These are phyloP conservation scores for Grosmannia clavigera DNA, from an alignment of 2,329 filamentous ascomycete genomes.

Conservation along the genomic window DNA sequence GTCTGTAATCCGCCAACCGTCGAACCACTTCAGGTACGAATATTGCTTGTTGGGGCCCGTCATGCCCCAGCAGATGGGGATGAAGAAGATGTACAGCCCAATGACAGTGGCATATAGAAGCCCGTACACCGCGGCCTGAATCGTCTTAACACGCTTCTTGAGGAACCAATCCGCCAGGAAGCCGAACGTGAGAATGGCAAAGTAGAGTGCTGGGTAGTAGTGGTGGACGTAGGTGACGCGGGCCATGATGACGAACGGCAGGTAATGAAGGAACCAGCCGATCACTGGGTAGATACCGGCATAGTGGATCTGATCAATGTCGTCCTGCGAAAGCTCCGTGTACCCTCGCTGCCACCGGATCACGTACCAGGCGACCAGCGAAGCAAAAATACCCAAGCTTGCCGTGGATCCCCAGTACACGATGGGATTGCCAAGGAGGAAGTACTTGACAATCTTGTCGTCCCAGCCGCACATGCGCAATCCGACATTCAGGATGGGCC, in stretches of 20 bases:
- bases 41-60: slow-evolving; percentile 72
- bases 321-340: slow-evolving; percentile 61
- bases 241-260: slow-evolving; percentile 94
- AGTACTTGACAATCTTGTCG: slow-evolving; percentile 92
- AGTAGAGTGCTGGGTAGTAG: slow-evolving; percentile 97
- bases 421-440: slow-evolving; percentile 89
- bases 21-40: slow-evolving; percentile 88
- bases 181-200: slow-evolving; percentile 79
- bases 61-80: slow-evolving; percentile 95
- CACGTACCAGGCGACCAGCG: slow-evolving; percentile 71
- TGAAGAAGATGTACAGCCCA: slow-evolving; percentile 78
- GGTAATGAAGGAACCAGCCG: slow-evolving; percentile 92
- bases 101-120: slow-evolving; percentile 63
- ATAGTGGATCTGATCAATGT: slow-evolving; percentile 93
- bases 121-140: slow-evolving; percentile 60
- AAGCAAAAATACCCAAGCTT: slow-evolving; percentile 58
- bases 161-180: slow-evolving; percentile 82
- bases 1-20: slow-evolving; percentile 73
- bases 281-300: slow-evolving; percentile 80
- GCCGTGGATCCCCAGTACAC: slow-evolving; percentile 92
- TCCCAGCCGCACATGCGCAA: slow-evolving; percentile 99
- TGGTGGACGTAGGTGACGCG: slow-evolving; percentile 98
- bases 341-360: slow-evolving; percentile 95
- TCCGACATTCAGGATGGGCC: slow-evolving; percentile 90
- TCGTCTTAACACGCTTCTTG: slow-evolving; percentile 46